Evolutionary conservation across 495 filamentous ascomycete genomes (phyloP), one percentile per base, ranked within the genome.

Genomic region (Xylaria castorea): DNA sequence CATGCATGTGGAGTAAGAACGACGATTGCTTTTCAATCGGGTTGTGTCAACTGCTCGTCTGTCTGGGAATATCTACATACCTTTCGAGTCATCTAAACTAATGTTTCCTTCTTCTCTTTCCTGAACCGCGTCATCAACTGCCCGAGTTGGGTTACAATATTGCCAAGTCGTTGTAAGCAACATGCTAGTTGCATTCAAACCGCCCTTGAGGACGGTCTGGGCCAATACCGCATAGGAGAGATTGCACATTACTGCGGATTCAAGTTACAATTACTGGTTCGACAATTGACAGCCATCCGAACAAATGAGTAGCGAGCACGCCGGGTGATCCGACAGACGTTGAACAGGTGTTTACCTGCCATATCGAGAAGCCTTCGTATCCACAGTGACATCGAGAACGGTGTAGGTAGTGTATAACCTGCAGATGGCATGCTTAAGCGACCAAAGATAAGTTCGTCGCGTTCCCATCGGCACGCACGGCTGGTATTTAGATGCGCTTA

Each of bases 111-210:
- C 34, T 25, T 3, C 7, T 61, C 58, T 27, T 22, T 44, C 60
- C 7, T 18, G 60, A 27, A 42, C 20, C 14, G 32, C 7, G 34
- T 42, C 60, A 25, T 12, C 36, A 25, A 42, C 34, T 44, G 11
- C 11, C 61, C 61, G 61, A 18, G 38, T 50, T 48, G 3, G 14
- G 62, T 65, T 65, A 11, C 62, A 65, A 65, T 65, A 65, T 42
- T 8, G 42, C 42, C 40, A n/a, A 7, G 14, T 65, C 8, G 14
- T 48, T 48, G 42, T 32, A 14, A 65, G 62, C 42, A 46, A 16
- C 40, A 44, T 14, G 22, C 38, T 42, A 2, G 30, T 27, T 64
- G 36, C 38, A 27, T 27, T 44, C 38, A 22, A 42, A 46, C 27
- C 16, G 20, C 14, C n/a, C n/a, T n/a, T 2, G 27, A 48, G 22